Evolutionary conservation across 2,329 filamentous ascomycete species (phyloP).

Genomic region (Sporothrix euskadiensis): DNA sequence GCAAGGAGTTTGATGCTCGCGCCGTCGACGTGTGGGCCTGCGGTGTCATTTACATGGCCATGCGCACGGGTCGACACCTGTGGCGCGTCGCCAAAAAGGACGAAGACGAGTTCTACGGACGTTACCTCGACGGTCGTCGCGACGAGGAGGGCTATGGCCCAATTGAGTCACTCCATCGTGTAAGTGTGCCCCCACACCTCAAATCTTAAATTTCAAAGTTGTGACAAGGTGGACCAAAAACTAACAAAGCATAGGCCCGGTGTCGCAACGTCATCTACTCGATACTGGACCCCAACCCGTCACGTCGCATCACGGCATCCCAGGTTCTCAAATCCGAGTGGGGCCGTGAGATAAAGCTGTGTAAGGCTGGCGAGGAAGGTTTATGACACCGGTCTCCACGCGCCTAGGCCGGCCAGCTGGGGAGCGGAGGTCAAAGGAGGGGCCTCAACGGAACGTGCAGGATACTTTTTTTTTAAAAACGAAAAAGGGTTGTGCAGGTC

Average conservation of each 20-base stretch:
- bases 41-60: conserved; percentile 99
- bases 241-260: conserved; percentile 66
- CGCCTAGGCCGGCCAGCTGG: background rate
- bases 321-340: conserved; percentile 98
- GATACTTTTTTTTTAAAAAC: background rate
- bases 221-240: conserved; percentile 27
- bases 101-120: conserved; percentile 94
- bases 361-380: conserved; percentile 94
- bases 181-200: conserved; percentile 51
- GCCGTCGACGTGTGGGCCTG: conserved; percentile 99
- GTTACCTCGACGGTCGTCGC: conserved; percentile 87
- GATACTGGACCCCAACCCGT: conserved; percentile 91
- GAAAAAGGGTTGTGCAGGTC: background rate
- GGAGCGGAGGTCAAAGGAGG: background rate
- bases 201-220: conserved; percentile 11
- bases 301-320: conserved; percentile 87
- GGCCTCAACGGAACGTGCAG: background rate
- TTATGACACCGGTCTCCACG: background rate
- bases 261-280: conserved; percentile 99
- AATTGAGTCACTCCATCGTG: conserved; percentile 91
- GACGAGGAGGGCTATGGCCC: conserved; percentile 95
- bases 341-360: conserved; percentile 96
- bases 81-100: conserved; percentile 98
- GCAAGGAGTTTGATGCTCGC: conserved; percentile 93
- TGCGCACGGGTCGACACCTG: conserved; percentile 92